Evolutionary conservation across 305 asterid genomes (phyloP), one percentile per base, ranked within the genome.

Genomic region (Salvia sclarea): DNA sequence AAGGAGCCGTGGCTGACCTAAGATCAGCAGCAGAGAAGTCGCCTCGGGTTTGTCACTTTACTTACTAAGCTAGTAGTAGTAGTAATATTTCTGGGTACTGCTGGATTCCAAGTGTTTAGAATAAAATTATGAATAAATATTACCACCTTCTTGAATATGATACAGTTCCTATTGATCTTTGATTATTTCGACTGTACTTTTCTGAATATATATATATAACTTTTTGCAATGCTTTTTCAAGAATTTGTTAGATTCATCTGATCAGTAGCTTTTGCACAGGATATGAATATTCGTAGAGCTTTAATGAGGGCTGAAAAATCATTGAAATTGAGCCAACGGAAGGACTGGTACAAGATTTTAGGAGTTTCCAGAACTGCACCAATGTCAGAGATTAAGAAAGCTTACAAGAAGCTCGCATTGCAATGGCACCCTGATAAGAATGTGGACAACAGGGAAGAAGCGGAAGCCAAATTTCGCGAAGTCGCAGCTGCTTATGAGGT

Each of bases 401-500:
- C 96, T 43, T 93, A 93, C 83, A 93, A 87, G 84, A 93, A 82
- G 83, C 97, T 93, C 50, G 97, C 97, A 47, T 76, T 93, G 84
- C 95, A 88, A 61, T 93, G 96, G 81, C 73, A 68, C 25, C 73
- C 73, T 7, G 65, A 56, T 49, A 56, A 56, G 58, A 68, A 68
- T 13, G 73, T 83, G 12, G 93, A 87, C 75, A 93, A 93, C 53
- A 83, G 96, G 64, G 98, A 84, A 68, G 98, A 80, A 83, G 97
- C 98, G 18, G 95, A 91, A 76, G 84, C 84, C 71, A 86, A 88
- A 66, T 93, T 93, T 28, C 84, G 84, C 44, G 98, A 93, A 82
- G 87, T 93, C 76, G 96, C 97, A 33, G 96, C 97, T 63, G 97
- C 98, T 16, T 93, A 91, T 30, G 98, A 93, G 98, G 98, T 69